A percentile compares a stretch with the other conserved stretches of the same genome.
Evolutionary conservation across 2,329 filamentous ascomycete genomes (phyloP).

Genomic region (Fusarium austroafricanum): DNA sequence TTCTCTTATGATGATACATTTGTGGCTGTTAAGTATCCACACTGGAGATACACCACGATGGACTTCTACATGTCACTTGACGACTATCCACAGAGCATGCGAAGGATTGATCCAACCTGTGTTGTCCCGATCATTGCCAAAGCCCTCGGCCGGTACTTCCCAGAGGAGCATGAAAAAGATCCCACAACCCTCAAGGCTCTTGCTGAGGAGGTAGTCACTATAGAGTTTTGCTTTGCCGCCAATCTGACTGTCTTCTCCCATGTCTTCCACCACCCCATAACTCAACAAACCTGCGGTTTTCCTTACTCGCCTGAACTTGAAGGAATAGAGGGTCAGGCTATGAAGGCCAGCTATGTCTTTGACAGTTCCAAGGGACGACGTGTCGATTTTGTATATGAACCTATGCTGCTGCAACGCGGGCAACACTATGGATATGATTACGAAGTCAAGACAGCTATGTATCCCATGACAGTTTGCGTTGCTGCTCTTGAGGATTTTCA

Average conservation of each 20-base stretch:
- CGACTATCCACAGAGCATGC: not conserved
- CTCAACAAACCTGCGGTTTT: not conserved
- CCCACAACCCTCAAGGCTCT: not conserved
- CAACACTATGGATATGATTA: not conserved
- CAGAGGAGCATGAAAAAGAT: not conserved
- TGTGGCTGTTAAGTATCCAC: not conserved
- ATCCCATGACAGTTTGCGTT: not conserved
- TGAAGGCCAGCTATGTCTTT: not conserved
- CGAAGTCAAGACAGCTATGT: not conserved
- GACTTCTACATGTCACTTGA: not conserved
- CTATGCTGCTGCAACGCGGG: not conserved
- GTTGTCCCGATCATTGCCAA: not conserved
- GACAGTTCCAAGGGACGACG: not conserved
- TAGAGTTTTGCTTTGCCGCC: not conserved
- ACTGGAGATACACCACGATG: not conserved
- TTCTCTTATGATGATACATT: not conserved
- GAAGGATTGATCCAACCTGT: not conserved
- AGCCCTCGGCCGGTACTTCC: not conserved
- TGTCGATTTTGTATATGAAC: not conserved
- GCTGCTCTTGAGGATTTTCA: not conserved
- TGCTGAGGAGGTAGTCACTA: not conserved
- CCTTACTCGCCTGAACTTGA: not conserved
- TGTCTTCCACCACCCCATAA: not conserved
- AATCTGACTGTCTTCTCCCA: not conserved
- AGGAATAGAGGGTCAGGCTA: not conserved